Evolutionary conservation across 2,329 filamentous ascomycete species (phyloP), one percentile per base, ranked within the genome.

Genomic region (Colletotrichum sp.): DNA sequence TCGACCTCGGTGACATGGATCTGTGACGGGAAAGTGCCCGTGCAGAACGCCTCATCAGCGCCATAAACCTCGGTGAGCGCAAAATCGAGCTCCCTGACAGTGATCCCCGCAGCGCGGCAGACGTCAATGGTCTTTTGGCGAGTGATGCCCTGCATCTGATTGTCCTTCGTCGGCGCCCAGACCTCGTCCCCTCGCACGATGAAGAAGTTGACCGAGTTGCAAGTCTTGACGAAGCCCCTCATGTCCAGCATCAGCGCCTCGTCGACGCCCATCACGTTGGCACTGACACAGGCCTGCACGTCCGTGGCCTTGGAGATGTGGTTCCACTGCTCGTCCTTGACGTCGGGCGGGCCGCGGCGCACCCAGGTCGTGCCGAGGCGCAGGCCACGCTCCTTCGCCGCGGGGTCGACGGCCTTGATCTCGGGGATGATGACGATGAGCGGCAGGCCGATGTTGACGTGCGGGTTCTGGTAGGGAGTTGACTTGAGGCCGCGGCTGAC

Each of bases 131-230:
- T 81, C 75, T 80, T 81, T 67, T 81, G 80, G 9, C 81, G 77
- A 16, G 81, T 83, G 63, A 83, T 81, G 3, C 81, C 81, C 66
- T 81, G 79, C 81, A 83, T 83, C 71, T 82, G 81, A 52, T 82
- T 81, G 34, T 81, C 79, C 63, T 81, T 81, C 1, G 81, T 82
- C 4, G 81, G 81, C 5, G 81, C 80, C 81, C 81, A 82, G n/a
- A 83, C 79, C 75, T 83, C 81, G 55, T 76, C 75, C 8, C 80
- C 80, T 12, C 81, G 80, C n/a, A 83, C 77, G 62, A 83, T 82
- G 73, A 83, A 83, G 76, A 83, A 82, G 59, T 83, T 83, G 72
- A 81, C 80, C 39, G 81, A 82, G 76, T 83, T 83, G 77, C 81
- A 82, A 6, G 81, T 82, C 76, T 82, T 83, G 63, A 82, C 81